A percentile compares a stretch with the other conserved stretches of the same genome.
Evolutionary conservation across 2,329 filamentous ascomycete genomes (phyloP).

Genomic region (Diaporthe capsici): DNA sequence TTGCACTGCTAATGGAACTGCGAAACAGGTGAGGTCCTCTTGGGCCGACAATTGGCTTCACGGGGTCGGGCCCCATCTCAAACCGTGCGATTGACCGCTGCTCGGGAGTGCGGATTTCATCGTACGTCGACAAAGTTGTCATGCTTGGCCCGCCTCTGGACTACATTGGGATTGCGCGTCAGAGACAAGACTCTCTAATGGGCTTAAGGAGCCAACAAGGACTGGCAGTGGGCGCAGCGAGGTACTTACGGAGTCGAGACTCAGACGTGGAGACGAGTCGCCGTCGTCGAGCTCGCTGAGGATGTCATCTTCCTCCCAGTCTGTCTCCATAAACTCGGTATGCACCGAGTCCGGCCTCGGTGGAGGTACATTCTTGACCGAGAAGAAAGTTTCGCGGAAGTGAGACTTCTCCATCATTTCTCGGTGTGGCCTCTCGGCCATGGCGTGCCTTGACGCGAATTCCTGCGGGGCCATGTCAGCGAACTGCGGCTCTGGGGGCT

Average conservation of each 20-base stretch:
- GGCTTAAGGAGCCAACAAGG: not conserved
- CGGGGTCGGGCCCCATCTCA: constrained; percentile 57
- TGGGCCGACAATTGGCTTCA: constrained; percentile 82
- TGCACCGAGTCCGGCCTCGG: constrained; percentile 77
- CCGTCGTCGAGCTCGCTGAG: constrained; percentile 72
- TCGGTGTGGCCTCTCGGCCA: constrained; percentile 57
- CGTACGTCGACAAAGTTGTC: constrained; percentile 89
- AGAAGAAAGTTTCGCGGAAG: constrained; percentile 73
- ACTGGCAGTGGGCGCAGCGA: not conserved
- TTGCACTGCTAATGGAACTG: constrained; percentile 72
- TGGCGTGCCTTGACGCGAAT: constrained; percentile 50
- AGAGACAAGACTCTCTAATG: constrained; percentile 33
- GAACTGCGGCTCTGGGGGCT: not conserved
- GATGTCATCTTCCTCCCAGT: constrained; percentile 76
- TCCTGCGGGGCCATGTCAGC: constrained; percentile 49
- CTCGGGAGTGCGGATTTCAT: constrained; percentile 82
- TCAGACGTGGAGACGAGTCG: constrained; percentile 74
- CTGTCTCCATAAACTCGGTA: constrained; percentile 85
- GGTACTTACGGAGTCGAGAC: constrained; percentile 77
- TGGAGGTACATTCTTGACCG: constrained; percentile 64
- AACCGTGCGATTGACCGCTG: constrained; percentile 41
- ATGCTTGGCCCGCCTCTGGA: constrained; percentile 78
- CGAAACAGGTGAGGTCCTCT: constrained; percentile 90
- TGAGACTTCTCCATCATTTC: constrained; percentile 68
- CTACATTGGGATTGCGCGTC: constrained; percentile 58